phyloP scores from a whole-genome alignment of 148 eudicot species.

The Camellia lanceoleosa region DNA sequence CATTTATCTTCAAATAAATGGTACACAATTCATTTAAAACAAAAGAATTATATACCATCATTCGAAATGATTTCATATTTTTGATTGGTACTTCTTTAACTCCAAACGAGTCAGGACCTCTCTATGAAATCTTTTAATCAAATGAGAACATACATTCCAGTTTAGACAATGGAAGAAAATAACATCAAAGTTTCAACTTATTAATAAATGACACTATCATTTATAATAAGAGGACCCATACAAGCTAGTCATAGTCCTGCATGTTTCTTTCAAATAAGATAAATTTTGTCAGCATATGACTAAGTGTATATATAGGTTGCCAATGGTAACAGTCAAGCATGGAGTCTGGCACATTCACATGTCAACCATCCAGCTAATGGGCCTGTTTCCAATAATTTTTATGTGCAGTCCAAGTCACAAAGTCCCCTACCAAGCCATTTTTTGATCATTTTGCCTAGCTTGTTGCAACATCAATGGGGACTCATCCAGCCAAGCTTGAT shows the following conservation, averaged over 20 bases:
- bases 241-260: conserved; percentile 10
- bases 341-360: conserved; percentile 14
- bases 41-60: too few species aligned
- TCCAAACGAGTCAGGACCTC: background rate
- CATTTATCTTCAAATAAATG: too few species aligned
- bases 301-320: background rate
- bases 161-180: background rate
- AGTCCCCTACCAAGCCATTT: background rate
- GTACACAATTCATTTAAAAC: too few species aligned
- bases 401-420: background rate
- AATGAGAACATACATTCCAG: background rate
- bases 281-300: conserved; percentile 8
- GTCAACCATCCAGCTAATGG: conserved; percentile 1
- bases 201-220: background rate
- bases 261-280: conserved; percentile 17
- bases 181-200: background rate
- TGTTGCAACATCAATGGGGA: conserved; percentile 5
- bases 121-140: background rate
- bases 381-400: background rate
- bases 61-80: too few species aligned
- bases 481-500: conserved; percentile 1
- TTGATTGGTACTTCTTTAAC: too few species aligned
- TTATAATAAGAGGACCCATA: conserved; percentile 19
- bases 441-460: background rate
- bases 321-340: conserved; percentile 14